Conservation (phyloP, 306 rosid genomes). For the Trifolium fragiferum region DNA sequence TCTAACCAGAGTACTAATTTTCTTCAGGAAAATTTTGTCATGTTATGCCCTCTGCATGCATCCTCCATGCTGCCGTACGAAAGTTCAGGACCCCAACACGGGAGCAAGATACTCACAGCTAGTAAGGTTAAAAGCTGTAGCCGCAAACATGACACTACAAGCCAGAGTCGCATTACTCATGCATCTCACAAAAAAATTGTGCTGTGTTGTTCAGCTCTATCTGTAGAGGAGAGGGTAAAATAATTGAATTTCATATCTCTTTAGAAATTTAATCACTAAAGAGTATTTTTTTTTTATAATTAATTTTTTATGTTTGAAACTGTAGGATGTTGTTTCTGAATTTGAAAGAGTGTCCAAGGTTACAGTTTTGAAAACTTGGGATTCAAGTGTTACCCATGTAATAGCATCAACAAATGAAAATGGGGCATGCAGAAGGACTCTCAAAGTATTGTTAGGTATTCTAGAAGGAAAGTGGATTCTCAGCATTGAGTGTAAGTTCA, state of each 20-base stretch:
- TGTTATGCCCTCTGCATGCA: slow-evolving; percentile 86
- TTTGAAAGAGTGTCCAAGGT: slow-evolving; percentile 70
- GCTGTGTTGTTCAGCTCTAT: slow-evolving; percentile 89
- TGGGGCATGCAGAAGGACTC: slow-evolving; percentile 90
- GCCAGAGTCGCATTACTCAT: slow-evolving; percentile 45
- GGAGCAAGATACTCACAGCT: slow-evolving; percentile 46
- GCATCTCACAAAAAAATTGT: slow-evolving; percentile 66
- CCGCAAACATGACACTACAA: slow-evolving; percentile 38
- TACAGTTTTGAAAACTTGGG: slow-evolving; percentile 75
- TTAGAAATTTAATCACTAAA: not conserved
- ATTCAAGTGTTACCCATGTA: slow-evolving; percentile 81
- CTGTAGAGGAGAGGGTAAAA: slow-evolving; percentile 73
- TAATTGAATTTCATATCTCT: slow-evolving; percentile 27
- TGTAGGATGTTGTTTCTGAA: slow-evolving; percentile 73
- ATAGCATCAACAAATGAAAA: slow-evolving; percentile 83
- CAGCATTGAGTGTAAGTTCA: slow-evolving; percentile 65
- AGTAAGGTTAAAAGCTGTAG: slow-evolving; percentile 44
- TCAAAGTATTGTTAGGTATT: slow-evolving; percentile 86
- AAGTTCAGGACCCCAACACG: slow-evolving; percentile 53
- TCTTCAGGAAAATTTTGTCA: slow-evolving; percentile 80
- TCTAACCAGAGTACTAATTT: slow-evolving; percentile 27
- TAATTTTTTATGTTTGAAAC: slow-evolving; percentile 36
- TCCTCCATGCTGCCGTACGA: slow-evolving; percentile 69
- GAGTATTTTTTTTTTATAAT: not conserved
- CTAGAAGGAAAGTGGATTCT: slow-evolving; percentile 95